Percentiles rank a stretch among this genome's conserved stretches.
These are phyloP conservation scores for Purpureocillium lavendulum DNA, from an alignment of 2,329 filamentous ascomycete genomes.

Conservation along the genomic window DNA sequence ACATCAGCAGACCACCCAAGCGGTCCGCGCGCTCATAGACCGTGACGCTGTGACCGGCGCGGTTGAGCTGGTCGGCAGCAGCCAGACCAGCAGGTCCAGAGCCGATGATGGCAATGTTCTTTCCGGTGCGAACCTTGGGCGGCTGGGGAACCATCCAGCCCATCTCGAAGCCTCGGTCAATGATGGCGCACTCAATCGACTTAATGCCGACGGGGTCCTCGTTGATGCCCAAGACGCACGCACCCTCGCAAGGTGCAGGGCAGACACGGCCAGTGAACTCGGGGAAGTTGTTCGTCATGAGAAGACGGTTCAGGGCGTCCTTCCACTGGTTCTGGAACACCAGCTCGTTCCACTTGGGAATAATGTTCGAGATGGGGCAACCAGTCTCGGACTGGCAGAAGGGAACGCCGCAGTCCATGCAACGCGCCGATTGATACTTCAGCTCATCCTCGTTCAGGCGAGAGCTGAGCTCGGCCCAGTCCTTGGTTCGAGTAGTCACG, in stretches of 20 bases:
- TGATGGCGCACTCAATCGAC: slow-evolving; percentile 96
- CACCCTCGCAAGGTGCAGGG: slow-evolving; percentile 91
- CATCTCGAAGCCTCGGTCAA: slow-evolving; percentile 95
- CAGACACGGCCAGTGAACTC: slow-evolving; percentile 97
- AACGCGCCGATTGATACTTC: slow-evolving; percentile 92
- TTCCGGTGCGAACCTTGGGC: slow-evolving; percentile 74
- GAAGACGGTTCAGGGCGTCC: slow-evolving; percentile 80
- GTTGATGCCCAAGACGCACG: slow-evolving; percentile 92
- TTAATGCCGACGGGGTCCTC: slow-evolving; percentile 97
- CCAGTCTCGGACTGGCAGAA: slow-evolving; percentile 97
- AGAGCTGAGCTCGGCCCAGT: slow-evolving; percentile 86
- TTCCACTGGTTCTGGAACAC: slow-evolving; percentile 73
- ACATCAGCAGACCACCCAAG: slow-evolving; percentile 88
- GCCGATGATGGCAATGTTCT: slow-evolving; percentile 81
- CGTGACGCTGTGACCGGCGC: slow-evolving; percentile 78
- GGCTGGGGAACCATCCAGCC: slow-evolving; percentile 90
- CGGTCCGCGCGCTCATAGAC: slow-evolving; percentile 92
- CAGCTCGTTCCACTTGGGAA: slow-evolving; percentile 92
- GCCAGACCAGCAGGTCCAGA: slow-evolving; percentile 90
- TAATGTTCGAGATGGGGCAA: slow-evolving; percentile 95
- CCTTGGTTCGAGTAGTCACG: slow-evolving; percentile 74
- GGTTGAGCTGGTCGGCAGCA: slow-evolving; percentile 88
- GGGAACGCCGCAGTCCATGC: slow-evolving; percentile 98
- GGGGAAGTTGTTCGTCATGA: slow-evolving; percentile 98
- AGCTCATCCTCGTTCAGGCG: slow-evolving; percentile 89